Percentiles rank a stretch among this genome's conserved stretches.
phyloP scores from a whole-genome alignment of 1,284 basidiomycete species.

The Wolfiporia cocos region DNA sequence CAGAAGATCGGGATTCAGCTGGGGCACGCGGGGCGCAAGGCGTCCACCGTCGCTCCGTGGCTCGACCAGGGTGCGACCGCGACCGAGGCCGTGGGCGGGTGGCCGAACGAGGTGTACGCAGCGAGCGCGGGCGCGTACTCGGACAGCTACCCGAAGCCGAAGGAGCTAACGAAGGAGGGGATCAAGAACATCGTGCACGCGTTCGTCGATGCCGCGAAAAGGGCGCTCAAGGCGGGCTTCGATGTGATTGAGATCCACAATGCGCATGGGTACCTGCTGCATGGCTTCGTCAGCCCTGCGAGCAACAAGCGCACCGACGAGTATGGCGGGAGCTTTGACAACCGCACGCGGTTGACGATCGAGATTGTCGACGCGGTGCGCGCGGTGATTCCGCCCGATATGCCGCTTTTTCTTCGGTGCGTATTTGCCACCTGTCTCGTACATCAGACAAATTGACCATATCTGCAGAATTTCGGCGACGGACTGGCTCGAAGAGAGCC shows the following conservation, averaged over 20 bases:
- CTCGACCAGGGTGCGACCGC: constrained; percentile 33
- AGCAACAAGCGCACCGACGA: constrained; percentile 67
- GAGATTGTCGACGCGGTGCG: constrained; percentile 29
- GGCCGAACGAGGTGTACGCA: constrained; percentile 52
- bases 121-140: constrained; percentile 50
- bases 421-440: constrained; percentile 14
- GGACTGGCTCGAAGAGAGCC: constrained; percentile 47
- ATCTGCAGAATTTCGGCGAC: constrained; percentile 46
- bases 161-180: constrained; percentile 44
- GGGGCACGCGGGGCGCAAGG: constrained; percentile 75
- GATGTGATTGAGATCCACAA: constrained; percentile 31
- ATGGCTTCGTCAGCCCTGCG: constrained; percentile 50
- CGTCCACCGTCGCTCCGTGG: constrained; percentile 61
- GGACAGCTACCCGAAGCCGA: constrained; percentile 30
- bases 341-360: constrained; percentile 55
- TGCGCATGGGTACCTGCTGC: constrained; percentile 61
- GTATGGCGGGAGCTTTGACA: constrained; percentile 73
- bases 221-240: constrained; percentile 44
- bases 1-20: constrained; percentile 70
- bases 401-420: constrained; percentile 29
- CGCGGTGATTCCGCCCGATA: constrained; percentile 17
- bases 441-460: too few species aligned
- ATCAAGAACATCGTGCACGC: constrained; percentile 54
- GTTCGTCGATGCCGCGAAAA: constrained; percentile 52
- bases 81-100: constrained; percentile 45